Evolutionary conservation across 805 yeast genomes (phyloP).

Genomic region (Kuraishia hungarica): DNA sequence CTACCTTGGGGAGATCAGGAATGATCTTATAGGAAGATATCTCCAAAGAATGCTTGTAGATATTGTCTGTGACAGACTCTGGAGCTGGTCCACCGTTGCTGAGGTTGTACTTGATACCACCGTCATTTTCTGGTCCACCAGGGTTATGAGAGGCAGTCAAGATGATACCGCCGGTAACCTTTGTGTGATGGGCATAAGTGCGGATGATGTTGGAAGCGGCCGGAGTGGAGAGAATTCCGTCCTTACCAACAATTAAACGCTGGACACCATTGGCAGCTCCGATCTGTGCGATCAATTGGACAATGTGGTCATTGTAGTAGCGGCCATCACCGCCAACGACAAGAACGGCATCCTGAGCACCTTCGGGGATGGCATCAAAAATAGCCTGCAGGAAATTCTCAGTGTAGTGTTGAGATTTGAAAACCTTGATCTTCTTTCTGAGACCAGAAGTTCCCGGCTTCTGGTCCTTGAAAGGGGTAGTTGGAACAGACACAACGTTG

Average conservation of each 20-base stretch:
- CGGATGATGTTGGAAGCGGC: slow-evolving; percentile 94
- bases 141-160: slow-evolving; percentile 97
- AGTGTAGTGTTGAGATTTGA: slow-evolving; percentile 70
- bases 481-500: slow-evolving; percentile 31
- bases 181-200: slow-evolving; percentile 32
- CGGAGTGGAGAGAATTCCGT: slow-evolving; percentile 89
- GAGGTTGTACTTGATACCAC: slow-evolving; percentile 93
- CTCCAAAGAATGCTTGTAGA: slow-evolving; percentile 58
- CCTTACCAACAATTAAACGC: slow-evolving; percentile 78
- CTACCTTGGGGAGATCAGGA: slow-evolving; percentile 53
- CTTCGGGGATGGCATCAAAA: slow-evolving; percentile 85
- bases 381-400: slow-evolving; percentile 92
- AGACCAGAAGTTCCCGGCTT: slow-evolving; percentile 98
- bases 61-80: slow-evolving; percentile 83
- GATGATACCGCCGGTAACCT: slow-evolving; percentile 89
- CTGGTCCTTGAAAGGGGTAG: slow-evolving; percentile 80
- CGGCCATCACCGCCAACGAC: slow-evolving; percentile 98
- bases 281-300: slow-evolving; percentile 73
- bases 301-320: slow-evolving; percentile 74
- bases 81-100: slow-evolving; percentile 99
- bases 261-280: slow-evolving; percentile 88
- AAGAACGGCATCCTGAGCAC: slow-evolving; percentile 59
- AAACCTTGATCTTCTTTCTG: slow-evolving; percentile 82
- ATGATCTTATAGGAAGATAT: slow-evolving; percentile 54
- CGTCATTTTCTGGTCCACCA: slow-evolving; percentile 88